phyloP scores from a whole-genome alignment of 371 early-diverging fungal species.

The Parasitella parasitica region DNA sequence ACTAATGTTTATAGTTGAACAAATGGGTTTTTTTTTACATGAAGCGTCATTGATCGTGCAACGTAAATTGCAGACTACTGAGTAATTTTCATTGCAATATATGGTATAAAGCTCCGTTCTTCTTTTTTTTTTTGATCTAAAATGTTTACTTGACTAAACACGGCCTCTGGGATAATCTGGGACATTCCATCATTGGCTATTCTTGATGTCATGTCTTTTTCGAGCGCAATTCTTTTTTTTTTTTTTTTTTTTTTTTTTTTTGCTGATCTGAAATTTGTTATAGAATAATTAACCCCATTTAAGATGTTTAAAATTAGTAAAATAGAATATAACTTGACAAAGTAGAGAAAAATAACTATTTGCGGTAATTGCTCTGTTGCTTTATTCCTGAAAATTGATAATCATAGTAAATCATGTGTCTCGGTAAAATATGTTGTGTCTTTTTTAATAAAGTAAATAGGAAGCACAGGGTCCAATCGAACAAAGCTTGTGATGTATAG shows the following conservation, averaged over 20 bases:
- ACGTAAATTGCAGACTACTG: constrained; percentile 2
- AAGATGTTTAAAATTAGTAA: background rate
- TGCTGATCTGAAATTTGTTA: background rate
- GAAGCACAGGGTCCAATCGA: background rate
- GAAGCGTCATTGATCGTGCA: constrained; percentile 4
- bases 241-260: too few relatives aligned
- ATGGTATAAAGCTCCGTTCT: constrained; percentile 12
- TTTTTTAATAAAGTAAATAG: background rate
- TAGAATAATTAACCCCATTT: background rate
- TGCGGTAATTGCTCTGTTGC: background rate
- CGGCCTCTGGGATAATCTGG: constrained; percentile 14
- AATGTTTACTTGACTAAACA: background rate
- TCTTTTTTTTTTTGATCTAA: background rate
- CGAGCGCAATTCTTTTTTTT: too few relatives aligned
- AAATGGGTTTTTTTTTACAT: constrained; percentile 1
- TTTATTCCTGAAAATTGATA: background rate
- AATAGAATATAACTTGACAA: too few relatives aligned
- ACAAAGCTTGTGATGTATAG: background rate
- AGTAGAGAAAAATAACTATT: too few relatives aligned
- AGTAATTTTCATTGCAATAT: constrained; percentile 12
- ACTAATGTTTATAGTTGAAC: background rate
- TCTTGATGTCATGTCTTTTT: constrained; percentile 5
- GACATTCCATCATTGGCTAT: constrained; percentile 3
- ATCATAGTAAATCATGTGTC: background rate
- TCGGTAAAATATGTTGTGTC: background rate